Evolutionary conservation across 2,329 filamentous ascomycete genomes (phyloP).

Genomic region (Fusarium sp.): DNA sequence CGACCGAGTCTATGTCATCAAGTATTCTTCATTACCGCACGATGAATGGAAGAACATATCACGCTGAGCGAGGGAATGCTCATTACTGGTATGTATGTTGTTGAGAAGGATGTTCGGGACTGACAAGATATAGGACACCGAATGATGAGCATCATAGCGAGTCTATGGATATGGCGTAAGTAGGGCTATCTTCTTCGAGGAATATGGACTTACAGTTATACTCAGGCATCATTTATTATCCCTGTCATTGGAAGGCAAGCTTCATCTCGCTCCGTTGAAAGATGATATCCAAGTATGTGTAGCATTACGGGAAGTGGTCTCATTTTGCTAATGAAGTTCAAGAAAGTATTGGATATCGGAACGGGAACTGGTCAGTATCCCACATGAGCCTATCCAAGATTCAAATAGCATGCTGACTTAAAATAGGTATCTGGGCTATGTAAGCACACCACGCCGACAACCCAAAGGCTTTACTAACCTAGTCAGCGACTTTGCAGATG

Average conservation of each 20-base stretch:
- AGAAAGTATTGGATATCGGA: constrained; percentile 58
- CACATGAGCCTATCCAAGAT: accelerated
- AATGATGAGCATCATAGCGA: constrained; percentile 40
- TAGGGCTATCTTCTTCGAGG: accelerated
- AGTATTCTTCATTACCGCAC: constrained; percentile 40
- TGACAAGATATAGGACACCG: constrained; percentile 10
- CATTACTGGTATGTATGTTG: constrained; percentile 38
- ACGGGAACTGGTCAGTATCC: constrained; percentile 62
- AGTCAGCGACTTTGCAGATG: constrained; percentile 60
- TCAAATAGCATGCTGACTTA: accelerated
- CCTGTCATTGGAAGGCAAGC: constrained; percentile 9
- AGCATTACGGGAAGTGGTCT: accelerated
- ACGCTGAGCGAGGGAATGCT: constrained; percentile 31
- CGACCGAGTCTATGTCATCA: constrained; percentile 39
- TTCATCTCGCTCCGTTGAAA: constrained; percentile 36
- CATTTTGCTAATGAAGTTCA: not conserved
- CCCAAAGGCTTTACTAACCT: accelerated
- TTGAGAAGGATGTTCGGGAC: accelerated
- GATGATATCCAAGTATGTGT: constrained; percentile 38
- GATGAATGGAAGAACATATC: constrained; percentile 40
- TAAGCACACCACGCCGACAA: constrained; percentile 21
- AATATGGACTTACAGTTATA: accelerated
- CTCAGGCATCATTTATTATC: constrained; percentile 36
- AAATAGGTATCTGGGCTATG: constrained; percentile 57
- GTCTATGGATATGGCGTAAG: constrained; percentile 41